Evolutionary conservation across 441 rosid genomes (phyloP).

Genomic region (Flueggea neowawraea): DNA sequence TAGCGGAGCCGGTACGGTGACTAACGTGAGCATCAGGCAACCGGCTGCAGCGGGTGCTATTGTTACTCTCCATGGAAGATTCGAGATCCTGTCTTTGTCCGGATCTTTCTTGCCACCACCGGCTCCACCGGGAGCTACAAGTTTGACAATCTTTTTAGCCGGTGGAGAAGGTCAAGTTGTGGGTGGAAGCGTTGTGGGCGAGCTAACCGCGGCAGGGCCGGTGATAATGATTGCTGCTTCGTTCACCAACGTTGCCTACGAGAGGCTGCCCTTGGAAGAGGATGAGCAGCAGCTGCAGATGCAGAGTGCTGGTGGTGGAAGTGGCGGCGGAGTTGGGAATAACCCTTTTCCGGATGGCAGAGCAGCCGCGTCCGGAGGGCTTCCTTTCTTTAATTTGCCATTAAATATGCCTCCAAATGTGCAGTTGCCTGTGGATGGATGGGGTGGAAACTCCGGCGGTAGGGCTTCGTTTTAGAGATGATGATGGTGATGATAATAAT

Average conservation of each 20-base stretch:
- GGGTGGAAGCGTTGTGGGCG: conserved; percentile 93
- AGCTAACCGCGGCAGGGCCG: conserved; percentile 80
- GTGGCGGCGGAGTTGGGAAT: conserved; percentile 37
- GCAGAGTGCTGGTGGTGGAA: conserved; percentile 42
- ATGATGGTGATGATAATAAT: conserved; percentile 12
- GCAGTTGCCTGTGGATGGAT: conserved; percentile 88
- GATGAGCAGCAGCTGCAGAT: conserved; percentile 81
- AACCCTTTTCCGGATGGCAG: conserved; percentile 54
- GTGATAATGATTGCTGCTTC: conserved; percentile 90
- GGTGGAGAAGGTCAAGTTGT: conserved; percentile 95
- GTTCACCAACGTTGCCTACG: conserved; percentile 89
- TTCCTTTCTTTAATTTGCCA: conserved; percentile 91
- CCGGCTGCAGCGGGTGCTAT: conserved; percentile 78
- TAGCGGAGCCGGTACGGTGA: conserved; percentile 84
- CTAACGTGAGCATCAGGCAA: conserved; percentile 85
- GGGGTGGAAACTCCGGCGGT: conserved; percentile 65
- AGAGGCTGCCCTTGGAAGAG: conserved; percentile 84
- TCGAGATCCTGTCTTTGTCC: conserved; percentile 83
- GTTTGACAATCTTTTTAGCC: conserved; percentile 74
- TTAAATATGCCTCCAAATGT: conserved; percentile 59
- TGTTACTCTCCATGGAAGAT: conserved; percentile 77
- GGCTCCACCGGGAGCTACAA: conserved; percentile 96
- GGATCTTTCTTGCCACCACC: conserved; percentile 97
- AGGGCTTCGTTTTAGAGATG: conserved; percentile 54
- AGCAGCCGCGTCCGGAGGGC: conserved; percentile 46